Percentiles rank a stretch among this genome's conserved stretches.
Conservation (phyloP, 768 basidiomycete genomes). For the Tephrocybe sp. region DNA sequence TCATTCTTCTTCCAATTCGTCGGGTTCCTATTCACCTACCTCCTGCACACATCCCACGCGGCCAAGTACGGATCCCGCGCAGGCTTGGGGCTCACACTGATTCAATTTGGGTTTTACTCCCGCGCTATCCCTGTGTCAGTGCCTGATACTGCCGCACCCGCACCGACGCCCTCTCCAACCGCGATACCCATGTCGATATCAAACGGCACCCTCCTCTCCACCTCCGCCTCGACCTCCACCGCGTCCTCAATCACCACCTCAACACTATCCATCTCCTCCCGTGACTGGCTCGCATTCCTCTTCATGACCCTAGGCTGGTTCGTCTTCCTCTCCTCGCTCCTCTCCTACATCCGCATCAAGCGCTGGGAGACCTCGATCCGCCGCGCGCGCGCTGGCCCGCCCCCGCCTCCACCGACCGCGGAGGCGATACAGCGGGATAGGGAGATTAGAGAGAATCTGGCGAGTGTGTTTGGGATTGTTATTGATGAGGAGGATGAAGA, state of each 20-base stretch:
- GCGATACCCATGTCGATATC: too few species aligned
- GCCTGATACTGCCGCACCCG: too few species aligned
- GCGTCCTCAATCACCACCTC: slow-evolving; percentile 14
- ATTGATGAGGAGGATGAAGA: slow-evolving; percentile 29
- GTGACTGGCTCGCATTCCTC: slow-evolving; percentile 88
- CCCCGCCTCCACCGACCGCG: slow-evolving; percentile 32
- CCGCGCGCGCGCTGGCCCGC: slow-evolving; percentile 33
- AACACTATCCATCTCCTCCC: slow-evolving; percentile 41
- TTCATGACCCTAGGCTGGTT: slow-evolving; percentile 96
- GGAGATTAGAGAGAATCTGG: slow-evolving; percentile 48
- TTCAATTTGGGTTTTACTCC: slow-evolving; percentile 89
- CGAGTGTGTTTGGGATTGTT: slow-evolving; percentile 48
- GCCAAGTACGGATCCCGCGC: slow-evolving; percentile 92
- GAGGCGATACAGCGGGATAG: slow-evolving; percentile 53
- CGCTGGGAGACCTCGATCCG: slow-evolving; percentile 79
- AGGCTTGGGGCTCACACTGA: slow-evolving; percentile 92
- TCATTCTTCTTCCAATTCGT: slow-evolving; percentile 98
- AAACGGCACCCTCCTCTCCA: too few species aligned
- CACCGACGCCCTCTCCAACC: too few species aligned
- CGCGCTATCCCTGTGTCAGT: too few species aligned
- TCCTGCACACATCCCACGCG: slow-evolving; percentile 89
- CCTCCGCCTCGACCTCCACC: too few species aligned
- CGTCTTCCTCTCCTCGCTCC: slow-evolving; percentile 77
- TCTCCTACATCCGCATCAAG: slow-evolving; percentile 83
- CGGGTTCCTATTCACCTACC: slow-evolving; percentile 89